Evolutionary conservation across 1,284 basidiomycete genomes (phyloP), one percentile per base, ranked within the genome.

Genomic region (Cryptococcus deneoformans): DNA sequence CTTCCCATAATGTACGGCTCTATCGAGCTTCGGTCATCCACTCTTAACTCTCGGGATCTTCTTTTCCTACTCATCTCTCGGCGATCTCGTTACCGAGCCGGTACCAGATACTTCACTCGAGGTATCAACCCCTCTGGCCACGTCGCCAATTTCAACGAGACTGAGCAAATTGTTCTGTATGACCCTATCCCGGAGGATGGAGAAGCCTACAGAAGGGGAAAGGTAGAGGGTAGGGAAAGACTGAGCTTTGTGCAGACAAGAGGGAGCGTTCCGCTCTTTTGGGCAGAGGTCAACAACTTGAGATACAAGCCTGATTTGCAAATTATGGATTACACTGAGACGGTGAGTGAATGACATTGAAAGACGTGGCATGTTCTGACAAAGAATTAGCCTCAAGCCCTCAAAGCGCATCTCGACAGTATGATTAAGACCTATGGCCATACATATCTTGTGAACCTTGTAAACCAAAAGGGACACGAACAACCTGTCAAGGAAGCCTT

Each of bases 301-400:
- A 84, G 93, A 62, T 99, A 99, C 79, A 96, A 94, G 76, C 96
- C 96, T 7, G 96, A 99, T 77, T 79, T 99, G 57, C 90, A 94
- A 77, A 85, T 99, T 63, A 98, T 98, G 92, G 92, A 97, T 56
- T 78, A 90, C 43, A 85, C 87, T 53, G 86, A 91, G 64, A 90
- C 92, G 37, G 89, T 89, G 69, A 63, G 84, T 66, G 40, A 12
- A 12, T 34, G 12, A 5, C 5, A 29, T 42, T 16, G 11, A 42
- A 12, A 42, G 11, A 6, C 16, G 3, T 42, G 40, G 3, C 42
- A 29, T 34, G 46, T 50, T 12, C 46, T 42, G 51, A 38, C 37
- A 46, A 24, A 8, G 11, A 24, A 29, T 42, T 46, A 93, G 90
- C 80, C 84, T 47, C 81, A 86, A 58, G 87, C 87, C 0, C 84